These are phyloP conservation scores for Logfia minima DNA, from an alignment of 129 eudicot species.

Conservation along the genomic window DNA sequence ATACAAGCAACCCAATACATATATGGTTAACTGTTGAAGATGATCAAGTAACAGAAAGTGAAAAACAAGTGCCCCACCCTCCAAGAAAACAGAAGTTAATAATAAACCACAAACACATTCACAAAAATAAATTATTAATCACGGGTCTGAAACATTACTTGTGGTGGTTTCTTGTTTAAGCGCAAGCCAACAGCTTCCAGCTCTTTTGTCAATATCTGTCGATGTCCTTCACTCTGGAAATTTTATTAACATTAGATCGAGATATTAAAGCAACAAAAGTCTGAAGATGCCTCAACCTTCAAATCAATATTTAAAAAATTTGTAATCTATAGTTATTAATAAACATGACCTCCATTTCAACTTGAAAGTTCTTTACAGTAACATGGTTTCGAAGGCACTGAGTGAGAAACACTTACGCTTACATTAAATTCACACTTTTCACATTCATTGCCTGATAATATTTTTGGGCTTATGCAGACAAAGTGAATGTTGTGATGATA, in stretches of 20 bases:
- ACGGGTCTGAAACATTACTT: conserved; percentile 43
- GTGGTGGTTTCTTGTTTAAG: conserved; percentile 93
- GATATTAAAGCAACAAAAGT: not conserved
- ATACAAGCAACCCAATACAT: not conserved
- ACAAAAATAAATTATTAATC: not conserved
- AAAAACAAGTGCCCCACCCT: not conserved
- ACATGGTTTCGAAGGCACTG: not conserved
- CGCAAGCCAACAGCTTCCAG: conserved; percentile 99
- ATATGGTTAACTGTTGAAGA: not conserved
- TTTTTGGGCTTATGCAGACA: not conserved
- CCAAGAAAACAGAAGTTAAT: too few relatives aligned
- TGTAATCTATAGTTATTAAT: not conserved
- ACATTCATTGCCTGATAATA: not conserved
- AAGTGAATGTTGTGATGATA: not conserved
- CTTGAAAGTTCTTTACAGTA: not conserved
- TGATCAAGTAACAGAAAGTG: not conserved
- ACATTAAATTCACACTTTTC: not conserved
- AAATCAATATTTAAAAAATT: not conserved
- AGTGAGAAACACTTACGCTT: not conserved
- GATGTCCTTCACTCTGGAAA: conserved; percentile 92
- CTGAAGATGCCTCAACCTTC: not conserved
- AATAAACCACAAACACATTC: too few relatives aligned
- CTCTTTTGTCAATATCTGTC: conserved; percentile 92
- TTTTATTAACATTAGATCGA: not conserved
- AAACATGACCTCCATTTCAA: not conserved